Evolutionary conservation across 495 filamentous ascomycete genomes (phyloP).

Genomic region (Trichocladium uniseriatum): DNA sequence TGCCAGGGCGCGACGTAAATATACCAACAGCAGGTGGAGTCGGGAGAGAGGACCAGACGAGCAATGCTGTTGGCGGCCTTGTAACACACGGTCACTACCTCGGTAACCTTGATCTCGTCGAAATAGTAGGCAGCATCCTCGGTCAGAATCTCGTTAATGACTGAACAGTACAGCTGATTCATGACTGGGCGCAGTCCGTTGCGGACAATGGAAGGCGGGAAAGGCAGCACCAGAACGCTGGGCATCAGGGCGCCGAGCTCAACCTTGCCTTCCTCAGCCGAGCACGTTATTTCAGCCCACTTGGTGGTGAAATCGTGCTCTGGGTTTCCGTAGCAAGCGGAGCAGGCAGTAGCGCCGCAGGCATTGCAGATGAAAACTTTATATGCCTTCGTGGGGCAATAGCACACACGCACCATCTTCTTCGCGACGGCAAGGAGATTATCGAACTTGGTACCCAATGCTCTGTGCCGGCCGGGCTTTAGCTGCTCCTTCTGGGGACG

Average conservation of each 20-base stretch:
- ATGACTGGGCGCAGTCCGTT: neutral
- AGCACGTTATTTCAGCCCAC: neutral
- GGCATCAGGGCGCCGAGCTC: constrained; percentile 2
- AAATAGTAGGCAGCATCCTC: constrained; percentile 20
- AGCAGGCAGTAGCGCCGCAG: constrained; percentile 16
- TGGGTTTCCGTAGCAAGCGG: constrained; percentile 28
- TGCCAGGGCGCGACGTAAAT: constrained; percentile 21
- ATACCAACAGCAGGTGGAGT: constrained; percentile 18
- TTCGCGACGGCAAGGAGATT: neutral
- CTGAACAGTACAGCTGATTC: neutral
- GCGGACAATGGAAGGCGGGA: neutral
- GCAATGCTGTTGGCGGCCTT: constrained; percentile 22
- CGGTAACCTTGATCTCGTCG: constrained; percentile 25
- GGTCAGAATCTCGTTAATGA: neutral
- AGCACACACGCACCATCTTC: constrained; percentile 24
- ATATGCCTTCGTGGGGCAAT: constrained; percentile 15
- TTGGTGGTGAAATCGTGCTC: constrained; percentile 15
- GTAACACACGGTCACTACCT: constrained; percentile 27
- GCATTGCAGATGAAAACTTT: constrained; percentile 2
- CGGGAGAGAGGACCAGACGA: constrained; percentile 22
- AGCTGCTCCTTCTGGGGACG: neutral
- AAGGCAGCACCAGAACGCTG: neutral
- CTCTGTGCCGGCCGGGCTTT: neutral
- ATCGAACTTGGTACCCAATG: too few species aligned
- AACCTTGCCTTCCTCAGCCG: constrained; percentile 5